Conservation (phyloP, 1,139 yeast species). For the Ashbya aceris region DNA sequence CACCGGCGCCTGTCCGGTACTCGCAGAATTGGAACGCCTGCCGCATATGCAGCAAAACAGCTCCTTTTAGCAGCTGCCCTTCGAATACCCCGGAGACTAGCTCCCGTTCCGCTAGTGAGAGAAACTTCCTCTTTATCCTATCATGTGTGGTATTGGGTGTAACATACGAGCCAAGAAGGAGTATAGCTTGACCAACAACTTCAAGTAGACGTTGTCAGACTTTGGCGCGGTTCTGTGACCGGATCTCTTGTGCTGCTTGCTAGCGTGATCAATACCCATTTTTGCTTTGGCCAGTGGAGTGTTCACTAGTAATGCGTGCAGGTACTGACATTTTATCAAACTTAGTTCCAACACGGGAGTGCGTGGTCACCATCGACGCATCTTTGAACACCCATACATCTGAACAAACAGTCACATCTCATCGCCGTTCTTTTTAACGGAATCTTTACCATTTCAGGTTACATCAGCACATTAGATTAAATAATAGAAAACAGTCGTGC, state of each 20-base stretch:
- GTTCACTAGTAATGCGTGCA: background rate
- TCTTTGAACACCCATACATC: too few relatives aligned
- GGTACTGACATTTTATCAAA: background rate
- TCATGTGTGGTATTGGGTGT: constrained; percentile 3
- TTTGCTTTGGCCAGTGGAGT: constrained; percentile 5
- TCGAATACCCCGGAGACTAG: background rate
- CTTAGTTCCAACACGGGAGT: background rate
- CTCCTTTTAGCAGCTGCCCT: background rate
- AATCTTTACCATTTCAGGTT: too few relatives aligned
- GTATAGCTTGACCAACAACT: constrained; percentile 94
- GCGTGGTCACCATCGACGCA: background rate
- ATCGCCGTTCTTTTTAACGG: too few relatives aligned
- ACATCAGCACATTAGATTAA: too few relatives aligned
- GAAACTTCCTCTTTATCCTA: constrained; percentile 10
- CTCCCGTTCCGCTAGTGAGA: constrained; percentile 8
- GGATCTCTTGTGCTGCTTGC: constrained; percentile 91
- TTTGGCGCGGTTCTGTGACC: constrained; percentile 99
- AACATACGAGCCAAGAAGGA: constrained; percentile 98
- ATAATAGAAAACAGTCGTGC: too few relatives aligned
- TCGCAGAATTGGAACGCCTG: constrained; percentile 9
- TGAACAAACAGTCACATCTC: too few relatives aligned
- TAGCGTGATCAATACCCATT: constrained; percentile 98
- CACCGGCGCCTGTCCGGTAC: constrained; percentile 8
- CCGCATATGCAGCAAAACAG: background rate
- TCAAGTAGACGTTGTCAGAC: constrained; percentile 98